Base-by-base conservation (phyloP, 768 basidiomycete species). In the Lactifluus subvellereus region DNA sequence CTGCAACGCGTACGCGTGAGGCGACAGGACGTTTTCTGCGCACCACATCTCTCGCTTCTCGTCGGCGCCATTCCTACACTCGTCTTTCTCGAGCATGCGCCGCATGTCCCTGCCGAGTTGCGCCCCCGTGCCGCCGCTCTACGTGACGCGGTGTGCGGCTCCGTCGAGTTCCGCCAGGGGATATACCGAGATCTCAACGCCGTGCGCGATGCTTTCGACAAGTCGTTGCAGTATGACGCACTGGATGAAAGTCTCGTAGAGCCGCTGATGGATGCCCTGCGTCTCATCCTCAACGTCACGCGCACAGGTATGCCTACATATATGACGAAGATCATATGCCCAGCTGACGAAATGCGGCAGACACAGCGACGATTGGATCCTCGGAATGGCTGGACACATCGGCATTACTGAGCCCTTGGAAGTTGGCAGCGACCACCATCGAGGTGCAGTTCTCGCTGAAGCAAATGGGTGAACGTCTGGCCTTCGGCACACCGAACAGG, bases 331-430 rank as follows among this genome's bases (percentile, higher is more conserved):
- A 0, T 38, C 4, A 7, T 35, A 11, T 8, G 5, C 18, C 14
- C 4, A 5, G 35, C 59, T 60, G 27, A 62, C n/a, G 5, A 14
- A 42, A 35, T 33, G 22, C 3, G 14, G 13, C 14, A 68, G 66
- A 50, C 49, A 59, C 50, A 1, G 67, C 67, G 75, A 81, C 83
- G 58, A 74, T 80, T 20, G 82, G 83, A 43, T 75, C 82, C 55
- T 80, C 79, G 54, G 82, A 81, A 59, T 85, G 84, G 80, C 81
- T 83, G 20, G 78, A 81, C 64, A 80, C 86, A 13, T 84, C 84
- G 0, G 84, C 83, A 10, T 75, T 88, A 37, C 75, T 92, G 33
- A 91, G 88, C 64, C 91, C 89, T 0, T 93, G 91, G 89, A 89
- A 88, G 69, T 81, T 92, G 30, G 84, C 88, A 10, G 88, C 88